Evolutionary conservation across 305 asterid genomes (phyloP), one percentile per base, ranked within the genome.

Genomic region (Fraxinus floribunda): DNA sequence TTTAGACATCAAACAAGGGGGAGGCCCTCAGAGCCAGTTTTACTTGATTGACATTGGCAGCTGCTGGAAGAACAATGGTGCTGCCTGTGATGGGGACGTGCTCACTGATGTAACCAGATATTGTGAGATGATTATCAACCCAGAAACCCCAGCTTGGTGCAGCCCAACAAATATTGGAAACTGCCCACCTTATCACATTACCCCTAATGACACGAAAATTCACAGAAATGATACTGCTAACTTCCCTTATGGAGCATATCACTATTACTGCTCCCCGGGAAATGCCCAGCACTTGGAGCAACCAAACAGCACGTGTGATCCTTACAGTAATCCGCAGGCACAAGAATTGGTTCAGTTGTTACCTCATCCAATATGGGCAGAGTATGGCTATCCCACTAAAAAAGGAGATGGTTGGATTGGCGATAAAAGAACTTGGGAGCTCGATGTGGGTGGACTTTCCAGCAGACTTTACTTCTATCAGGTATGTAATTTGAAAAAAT

Each of bases 11-110:
- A 89, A 79, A 83, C 83, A 85, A 76, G 96, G 35, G 35, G 36
- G 36, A 34, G 36, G 36, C 36, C 87, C 92, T 0, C 90, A 93
- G 87, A 91, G 97, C 90, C 95, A 91, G 86, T 91, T 93, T 87
- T 93, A 93, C 89, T 81, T 93, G 89, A 89, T 93, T 30, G 97
- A 90, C 88, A 92, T 93, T 0, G 97, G 95, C 10, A 91, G 96
- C 88, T 93, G 97, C 87, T 92, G 97, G 97, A 93, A 92, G 82
- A 92, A 92, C 88, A 85, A 90, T 32, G 96, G 97, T 1, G 76
- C 78, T 36, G 92, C 93, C 1, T 93, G 97, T 32, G 88, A 91
- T 4, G 97, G 97, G 13, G 91, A 93, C 39, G 91, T 89, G 24
- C 83, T 82, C 44, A 89, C 95, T 0, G 95, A 93, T 41, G 86